These are phyloP conservation scores for Eremochloa ophiuroides DNA, from an alignment of 176 grass and related monocot genomes.

Conservation along the genomic window DNA sequence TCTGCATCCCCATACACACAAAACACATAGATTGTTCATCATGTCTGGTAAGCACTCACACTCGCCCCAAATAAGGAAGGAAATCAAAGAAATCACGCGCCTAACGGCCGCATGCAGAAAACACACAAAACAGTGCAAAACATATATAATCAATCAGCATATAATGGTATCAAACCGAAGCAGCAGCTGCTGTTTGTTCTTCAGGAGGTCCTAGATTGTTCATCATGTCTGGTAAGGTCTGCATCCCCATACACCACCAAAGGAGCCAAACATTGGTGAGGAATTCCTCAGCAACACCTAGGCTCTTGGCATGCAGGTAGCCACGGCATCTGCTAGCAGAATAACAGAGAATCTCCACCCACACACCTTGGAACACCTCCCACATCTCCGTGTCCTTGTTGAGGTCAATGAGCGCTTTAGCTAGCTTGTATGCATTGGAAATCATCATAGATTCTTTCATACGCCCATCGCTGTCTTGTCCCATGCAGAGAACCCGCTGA, in stretches of 20 bases:
- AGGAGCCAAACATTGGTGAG: background rate
- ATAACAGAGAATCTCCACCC: background rate
- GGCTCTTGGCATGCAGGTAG: background rate
- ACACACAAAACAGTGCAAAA: background rate
- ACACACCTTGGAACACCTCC: background rate
- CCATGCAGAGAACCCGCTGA: background rate
- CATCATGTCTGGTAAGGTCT: background rate
- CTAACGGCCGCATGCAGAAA: background rate
- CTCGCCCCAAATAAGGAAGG: background rate
- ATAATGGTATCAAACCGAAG: background rate
- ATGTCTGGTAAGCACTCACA: no score
- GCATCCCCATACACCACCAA: background rate
- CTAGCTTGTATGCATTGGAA: background rate
- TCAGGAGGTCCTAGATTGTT: background rate
- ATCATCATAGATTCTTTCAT: background rate
- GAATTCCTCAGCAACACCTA: background rate
- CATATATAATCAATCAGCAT: background rate
- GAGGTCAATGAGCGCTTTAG: background rate
- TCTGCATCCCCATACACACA: no score
- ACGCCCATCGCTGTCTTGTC: background rate
- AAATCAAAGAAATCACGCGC: background rate
- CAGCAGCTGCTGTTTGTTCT: background rate
- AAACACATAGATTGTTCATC: no score
- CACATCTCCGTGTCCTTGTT: rapidly evolving
- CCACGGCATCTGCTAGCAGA: background rate